These are phyloP conservation scores for Tillandsia leiboldiana DNA, from an alignment of 176 grass and related monocot genomes.

Conservation along the genomic window DNA sequence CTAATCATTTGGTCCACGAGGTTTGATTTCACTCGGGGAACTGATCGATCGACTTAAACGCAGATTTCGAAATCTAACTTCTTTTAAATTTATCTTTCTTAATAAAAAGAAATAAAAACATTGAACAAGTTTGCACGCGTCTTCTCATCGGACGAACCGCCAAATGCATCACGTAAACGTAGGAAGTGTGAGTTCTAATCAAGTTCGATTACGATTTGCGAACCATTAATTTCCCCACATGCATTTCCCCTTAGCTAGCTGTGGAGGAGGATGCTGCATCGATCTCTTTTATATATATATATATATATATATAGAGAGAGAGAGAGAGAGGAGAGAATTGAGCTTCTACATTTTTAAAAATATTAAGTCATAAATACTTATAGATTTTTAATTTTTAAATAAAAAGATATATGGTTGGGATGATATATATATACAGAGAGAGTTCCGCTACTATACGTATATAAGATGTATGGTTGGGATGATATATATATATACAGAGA, in stretches of 20 bases:
- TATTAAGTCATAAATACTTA: no score
- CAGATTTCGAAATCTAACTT: not conserved
- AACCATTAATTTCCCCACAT: not conserved
- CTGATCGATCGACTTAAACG: not conserved
- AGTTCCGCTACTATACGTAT: no score
- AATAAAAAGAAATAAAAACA: not conserved
- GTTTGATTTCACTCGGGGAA: constrained; percentile 28
- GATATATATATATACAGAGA: no score
- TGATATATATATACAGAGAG: no score
- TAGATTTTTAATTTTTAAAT: no score
- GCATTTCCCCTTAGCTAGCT: not conserved
- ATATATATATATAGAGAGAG: no score
- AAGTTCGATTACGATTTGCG: not conserved
- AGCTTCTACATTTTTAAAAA: no score
- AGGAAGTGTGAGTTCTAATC: constrained; percentile 39
- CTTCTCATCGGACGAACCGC: constrained; percentile 11
- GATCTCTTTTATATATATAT: no score
- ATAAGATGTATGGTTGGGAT: no score
- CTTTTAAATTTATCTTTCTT: not conserved
- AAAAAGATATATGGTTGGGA: no score
- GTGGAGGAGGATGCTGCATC: no score
- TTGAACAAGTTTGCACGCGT: constrained; percentile 21
- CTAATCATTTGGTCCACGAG: constrained; percentile 46
- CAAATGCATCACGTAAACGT: constrained; percentile 28
- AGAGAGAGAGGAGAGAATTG: no score